Evolutionary conservation across 1,139 yeast genomes (phyloP), one percentile per base, ranked within the genome.

Genomic region (Scheffersomyces lignicola): DNA sequence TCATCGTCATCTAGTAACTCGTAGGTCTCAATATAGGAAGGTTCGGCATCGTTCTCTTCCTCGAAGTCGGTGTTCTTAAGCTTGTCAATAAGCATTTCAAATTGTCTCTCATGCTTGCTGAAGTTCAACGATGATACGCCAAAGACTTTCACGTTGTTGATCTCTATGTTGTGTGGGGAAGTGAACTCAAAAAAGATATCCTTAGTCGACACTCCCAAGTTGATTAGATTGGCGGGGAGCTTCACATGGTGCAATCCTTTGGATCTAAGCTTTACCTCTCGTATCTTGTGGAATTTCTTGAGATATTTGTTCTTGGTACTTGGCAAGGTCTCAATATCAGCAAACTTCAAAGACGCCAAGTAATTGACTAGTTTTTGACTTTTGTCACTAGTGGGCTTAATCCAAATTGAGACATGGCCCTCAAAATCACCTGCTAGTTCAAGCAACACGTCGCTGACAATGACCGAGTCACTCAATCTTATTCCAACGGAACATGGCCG

Each of bases 101-200:
- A 50, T 23, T 60, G 58, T 23, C 58, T 49, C 15, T 41, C 41
- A 36, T 58, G 56, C 37, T 53, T 59, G 38, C 53, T 55, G 9
- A 66, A 49, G 38, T 58, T 50, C 29, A 50, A 47, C 38, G 66
- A 71, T 30, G 59, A 58, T 14, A 69, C 57, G 3, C 76, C 76
- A 42, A 62, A 69, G 0, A 60, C 70, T 44, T 65, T 60, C 20
- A 69, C 29, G 33, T 54, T 56, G 29, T 44, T 54, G 31, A 67
- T 43, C 9, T 58, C 60, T n/a, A 60, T 48, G 4, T 40, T 40
- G 6, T 24, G 10, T 7, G 15, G 16, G 7, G 28, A 5, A 21
- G 42, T 47, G 20, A 71, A 50, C 37, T 65, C 65, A 17, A 71
- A 31, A 46, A 62, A 69, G 5, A 71, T 39, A 41, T 69, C 75